phyloP scores from a whole-genome alignment of 2,329 filamentous ascomycete species.

The Karstenula rhodostoma region DNA sequence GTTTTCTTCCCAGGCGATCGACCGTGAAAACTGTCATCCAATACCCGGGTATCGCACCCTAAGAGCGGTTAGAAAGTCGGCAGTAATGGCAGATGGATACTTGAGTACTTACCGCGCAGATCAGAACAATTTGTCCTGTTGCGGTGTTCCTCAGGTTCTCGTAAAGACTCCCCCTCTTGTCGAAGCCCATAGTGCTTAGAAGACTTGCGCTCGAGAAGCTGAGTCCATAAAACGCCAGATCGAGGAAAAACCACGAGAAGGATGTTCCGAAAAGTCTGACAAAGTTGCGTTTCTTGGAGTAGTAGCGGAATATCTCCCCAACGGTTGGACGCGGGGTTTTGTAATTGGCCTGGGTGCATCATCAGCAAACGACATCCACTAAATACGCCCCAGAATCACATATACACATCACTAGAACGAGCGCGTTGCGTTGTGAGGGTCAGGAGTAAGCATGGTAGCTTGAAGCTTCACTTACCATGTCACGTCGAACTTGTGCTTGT shows the following conservation, averaged over 20 bases:
- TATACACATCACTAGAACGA: too few species aligned
- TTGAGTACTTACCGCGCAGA: constrained; percentile 62
- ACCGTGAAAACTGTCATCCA: constrained; percentile 80
- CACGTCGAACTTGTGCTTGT: constrained; percentile 63
- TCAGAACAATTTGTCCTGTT: constrained; percentile 79
- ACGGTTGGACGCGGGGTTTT: constrained; percentile 40
- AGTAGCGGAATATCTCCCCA: constrained; percentile 74
- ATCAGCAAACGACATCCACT: constrained; percentile 25
- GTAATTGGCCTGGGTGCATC: constrained; percentile 31
- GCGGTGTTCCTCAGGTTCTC: constrained; percentile 76
- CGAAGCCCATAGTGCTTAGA: constrained; percentile 75
- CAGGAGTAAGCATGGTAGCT: not conserved
- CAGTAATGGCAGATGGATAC: not conserved
- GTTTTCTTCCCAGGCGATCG: constrained; percentile 78
- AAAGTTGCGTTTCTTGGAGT: constrained; percentile 73
- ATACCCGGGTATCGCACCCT: constrained; percentile 79
- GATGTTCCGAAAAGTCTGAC: constrained; percentile 77
- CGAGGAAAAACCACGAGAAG: constrained; percentile 76
- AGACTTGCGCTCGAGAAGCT: constrained; percentile 80
- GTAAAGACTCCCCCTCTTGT: constrained; percentile 70
- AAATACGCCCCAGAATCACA: not conserved
- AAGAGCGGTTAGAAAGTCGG: not conserved
- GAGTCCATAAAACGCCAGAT: constrained; percentile 65
- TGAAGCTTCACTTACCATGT: constrained; percentile 29
- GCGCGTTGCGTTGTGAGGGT: too few species aligned